Conservation (phyloP, 2,329 filamentous ascomycete species). For the Chrysoporthe austroafricana region DNA sequence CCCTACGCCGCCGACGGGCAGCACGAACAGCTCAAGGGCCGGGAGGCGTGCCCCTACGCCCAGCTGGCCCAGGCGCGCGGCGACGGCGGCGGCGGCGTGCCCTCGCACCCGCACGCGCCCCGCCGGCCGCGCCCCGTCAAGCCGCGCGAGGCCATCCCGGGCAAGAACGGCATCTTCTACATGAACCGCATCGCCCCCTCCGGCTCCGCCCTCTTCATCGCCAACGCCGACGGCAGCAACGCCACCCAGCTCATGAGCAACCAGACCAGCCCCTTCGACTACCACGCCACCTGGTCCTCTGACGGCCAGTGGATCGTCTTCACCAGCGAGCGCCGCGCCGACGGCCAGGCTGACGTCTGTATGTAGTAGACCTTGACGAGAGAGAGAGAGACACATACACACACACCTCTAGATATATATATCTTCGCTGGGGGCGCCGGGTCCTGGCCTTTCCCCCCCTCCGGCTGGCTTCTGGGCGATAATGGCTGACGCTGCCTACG, state of each 20-base stretch:
- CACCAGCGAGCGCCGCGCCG: slow-evolving; percentile 43
- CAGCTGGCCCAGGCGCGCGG: slow-evolving; percentile 6
- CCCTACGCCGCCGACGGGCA: slow-evolving; percentile 12
- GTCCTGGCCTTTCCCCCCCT: too few relatives aligned
- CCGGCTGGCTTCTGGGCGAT: background rate
- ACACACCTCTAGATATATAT: background rate
- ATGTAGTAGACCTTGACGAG: background rate
- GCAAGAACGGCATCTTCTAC: slow-evolving; percentile 26
- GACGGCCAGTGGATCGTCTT: slow-evolving; percentile 46
- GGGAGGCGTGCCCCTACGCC: slow-evolving; percentile 25
- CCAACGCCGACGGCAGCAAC: slow-evolving; percentile 44
- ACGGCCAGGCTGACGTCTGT: slow-evolving; percentile 48
- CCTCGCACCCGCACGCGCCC: background rate
- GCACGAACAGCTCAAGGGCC: slow-evolving; percentile 18
- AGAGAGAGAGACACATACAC: background rate
- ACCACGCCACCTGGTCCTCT: slow-evolving; percentile 43
- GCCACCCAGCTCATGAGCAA: slow-evolving; percentile 40
- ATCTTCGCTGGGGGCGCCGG: too few relatives aligned
- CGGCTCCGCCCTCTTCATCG: slow-evolving; percentile 34
- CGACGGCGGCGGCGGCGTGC: background rate
- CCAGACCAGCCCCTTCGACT: slow-evolving; percentile 40
- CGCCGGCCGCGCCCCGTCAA: slow-evolving; percentile 1
- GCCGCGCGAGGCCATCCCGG: slow-evolving; percentile 7
- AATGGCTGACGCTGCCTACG: background rate
- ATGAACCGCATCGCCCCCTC: slow-evolving; percentile 33